Evolutionary conservation across 306 rosid species (phyloP), one percentile per base, ranked within the genome.

Genomic region (Senna tora): DNA sequence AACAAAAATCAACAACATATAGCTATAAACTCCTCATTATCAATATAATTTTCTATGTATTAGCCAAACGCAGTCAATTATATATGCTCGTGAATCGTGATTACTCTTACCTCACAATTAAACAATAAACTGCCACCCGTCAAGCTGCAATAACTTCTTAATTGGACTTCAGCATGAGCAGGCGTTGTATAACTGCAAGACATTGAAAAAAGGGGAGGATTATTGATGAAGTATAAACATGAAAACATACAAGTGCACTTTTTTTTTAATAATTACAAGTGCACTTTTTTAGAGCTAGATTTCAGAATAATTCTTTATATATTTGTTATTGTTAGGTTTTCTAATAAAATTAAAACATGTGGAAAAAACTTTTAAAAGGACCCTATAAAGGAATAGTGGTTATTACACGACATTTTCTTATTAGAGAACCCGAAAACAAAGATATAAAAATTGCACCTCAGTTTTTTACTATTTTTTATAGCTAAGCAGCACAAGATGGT

Each of bases 81-180:
- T n/a, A n/a, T n/a, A n/a, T 20, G 17, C 17, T 53, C n/a, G 7
- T 34, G 6, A 33, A 36, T 5, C 22, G 15, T 36, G 7, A 34
- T 49, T 5, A 32, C 60, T 54, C 87, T 54, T 82, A 89, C 94
- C 88, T 81, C 84, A 89, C 73, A 66, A 76, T 79, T 79, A 82
- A 74, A 78, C 54, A 76, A 78, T 73, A 78, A 78, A 84, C 76
- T 82, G 80, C 87, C 89, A 82, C 89, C 89, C 50, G 82, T 71
- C 88, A 78, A 76, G 85, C 89, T 53, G 67, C 89, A 62, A 80
- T 80, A 76, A 71, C 81, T 85, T 79, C 81, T 69, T 77, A 64
- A 76, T 73, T 64, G 87, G 84, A 77, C 79, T 59, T 74, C 90
- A 87, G 90, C 88, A 64, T 79, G 83, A 81, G 83, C 90, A 87